A percentile compares a stretch with the other conserved stretches of the same genome.
Conservation (phyloP, 169 alveolate species). For the Plasmodium vinckei region DNA sequence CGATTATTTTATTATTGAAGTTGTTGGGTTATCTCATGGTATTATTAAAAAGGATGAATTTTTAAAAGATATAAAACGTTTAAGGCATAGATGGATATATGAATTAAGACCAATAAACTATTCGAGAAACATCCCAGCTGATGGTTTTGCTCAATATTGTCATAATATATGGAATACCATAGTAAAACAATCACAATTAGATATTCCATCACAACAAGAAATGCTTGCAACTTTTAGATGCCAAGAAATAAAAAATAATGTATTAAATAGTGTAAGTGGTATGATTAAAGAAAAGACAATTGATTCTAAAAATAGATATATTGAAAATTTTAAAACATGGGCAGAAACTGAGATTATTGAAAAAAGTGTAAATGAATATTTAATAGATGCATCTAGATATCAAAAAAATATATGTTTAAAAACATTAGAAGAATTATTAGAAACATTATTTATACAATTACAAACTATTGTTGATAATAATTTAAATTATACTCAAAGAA, state of each 20-base stretch:
- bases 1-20: slow-evolving; percentile 81
- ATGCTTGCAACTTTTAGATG: slow-evolving; percentile 90
- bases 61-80: slow-evolving; percentile 78
- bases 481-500: slow-evolving; percentile 73
- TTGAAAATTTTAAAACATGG: slow-evolving; percentile 77
- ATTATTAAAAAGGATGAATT: slow-evolving; percentile 83
- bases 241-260: slow-evolving; percentile 86
- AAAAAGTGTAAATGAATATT: slow-evolving; percentile 77
- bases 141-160: slow-evolving; percentile 89
- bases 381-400: slow-evolving; percentile 82
- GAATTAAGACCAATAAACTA: slow-evolving; percentile 83
- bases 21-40: slow-evolving; percentile 87
- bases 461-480: slow-evolving; percentile 80
- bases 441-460: slow-evolving; percentile 58
- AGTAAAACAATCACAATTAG: slow-evolving; percentile 88
- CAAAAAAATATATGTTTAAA: slow-evolving; percentile 76
- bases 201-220: slow-evolving; percentile 90
- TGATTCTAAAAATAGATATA: slow-evolving; percentile 25
- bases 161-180: slow-evolving; percentile 85
- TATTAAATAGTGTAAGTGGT: slow-evolving; percentile 62
- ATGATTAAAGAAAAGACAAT: slow-evolving; percentile 57
- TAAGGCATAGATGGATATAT: slow-evolving; percentile 79
- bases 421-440: slow-evolving; percentile 76
- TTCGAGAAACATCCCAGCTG: slow-evolving; percentile 90
- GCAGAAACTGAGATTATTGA: slow-evolving; percentile 73